A percentile compares a stretch with the other conserved stretches of the same genome.
Conservation (phyloP, 2,329 filamentous ascomycete species). For the Seiridium unicorne region DNA sequence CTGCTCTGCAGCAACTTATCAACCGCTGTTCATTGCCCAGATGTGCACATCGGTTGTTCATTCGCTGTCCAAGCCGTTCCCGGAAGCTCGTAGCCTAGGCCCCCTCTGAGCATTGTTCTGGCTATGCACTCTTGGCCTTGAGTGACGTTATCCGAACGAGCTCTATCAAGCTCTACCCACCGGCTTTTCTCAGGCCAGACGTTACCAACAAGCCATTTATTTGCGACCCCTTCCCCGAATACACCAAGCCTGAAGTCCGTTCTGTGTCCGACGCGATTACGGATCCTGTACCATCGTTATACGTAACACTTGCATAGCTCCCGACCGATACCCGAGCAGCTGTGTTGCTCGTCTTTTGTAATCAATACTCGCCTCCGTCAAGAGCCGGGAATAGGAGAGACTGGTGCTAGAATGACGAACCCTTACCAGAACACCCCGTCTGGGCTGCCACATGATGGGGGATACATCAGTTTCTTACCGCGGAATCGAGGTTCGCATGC, state of each 20-base stretch:
- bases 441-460: conserved; percentile 30
- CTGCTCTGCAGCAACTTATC: conserved; percentile 17
- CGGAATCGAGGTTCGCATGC: conserved; percentile 39
- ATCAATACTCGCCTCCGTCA: background rate
- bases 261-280: too few species aligned
- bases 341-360: background rate
- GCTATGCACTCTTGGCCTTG: background rate
- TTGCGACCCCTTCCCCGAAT: background rate
- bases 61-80: background rate
- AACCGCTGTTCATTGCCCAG: conserved; percentile 8
- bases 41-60: conserved; percentile 13
- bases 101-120: background rate
- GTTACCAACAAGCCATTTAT: background rate
- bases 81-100: background rate
- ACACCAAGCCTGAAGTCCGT: background rate
- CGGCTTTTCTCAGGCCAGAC: background rate
- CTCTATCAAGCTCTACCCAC: conserved; percentile 6
- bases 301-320: background rate
- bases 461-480: conserved; percentile 28
- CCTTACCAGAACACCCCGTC: conserved; percentile 35
- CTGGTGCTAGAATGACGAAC: conserved; percentile 35
- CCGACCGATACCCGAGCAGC: background rate
- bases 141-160: conserved; percentile 7
- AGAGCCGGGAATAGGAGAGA: background rate
- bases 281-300: background rate